Conservation (phyloP, 148 eudicot species). For the Chenopodium quinoa region DNA sequence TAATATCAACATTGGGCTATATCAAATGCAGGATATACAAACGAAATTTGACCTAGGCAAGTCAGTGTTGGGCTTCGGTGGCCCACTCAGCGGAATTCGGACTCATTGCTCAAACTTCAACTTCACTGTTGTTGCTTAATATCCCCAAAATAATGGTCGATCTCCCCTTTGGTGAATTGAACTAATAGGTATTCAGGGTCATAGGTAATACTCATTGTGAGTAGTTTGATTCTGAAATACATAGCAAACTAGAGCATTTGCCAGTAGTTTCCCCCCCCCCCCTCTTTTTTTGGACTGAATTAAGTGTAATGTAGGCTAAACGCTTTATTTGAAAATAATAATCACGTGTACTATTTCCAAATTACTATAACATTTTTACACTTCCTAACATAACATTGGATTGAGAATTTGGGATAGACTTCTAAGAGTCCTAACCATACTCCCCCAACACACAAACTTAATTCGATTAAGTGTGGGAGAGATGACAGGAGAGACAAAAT, state of each 20-base stretch:
- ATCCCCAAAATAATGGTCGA: background rate
- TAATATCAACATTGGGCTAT: constrained; percentile 42
- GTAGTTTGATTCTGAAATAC: background rate
- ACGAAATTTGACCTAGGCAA: constrained; percentile 45
- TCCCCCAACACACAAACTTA: background rate
- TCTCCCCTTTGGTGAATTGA: background rate
- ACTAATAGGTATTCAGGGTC: background rate
- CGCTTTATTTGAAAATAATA: no score
- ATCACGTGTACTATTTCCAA: background rate
- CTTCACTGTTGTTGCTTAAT: constrained; percentile 35
- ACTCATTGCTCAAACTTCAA: constrained; percentile 46
- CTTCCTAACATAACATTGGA: background rate
- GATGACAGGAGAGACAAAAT: no score
- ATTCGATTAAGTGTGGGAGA: background rate
- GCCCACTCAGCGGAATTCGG: constrained; percentile 26
- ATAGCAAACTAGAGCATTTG: background rate
- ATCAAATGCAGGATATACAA: constrained; percentile 46
- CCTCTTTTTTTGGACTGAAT: background rate
- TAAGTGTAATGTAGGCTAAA: background rate
- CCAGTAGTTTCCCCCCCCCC: background rate
- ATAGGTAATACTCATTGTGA: background rate
- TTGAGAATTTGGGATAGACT: no score
- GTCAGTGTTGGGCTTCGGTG: constrained; percentile 47
- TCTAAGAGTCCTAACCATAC: no score
- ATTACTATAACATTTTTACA: no score